A percentile compares a stretch with the other conserved stretches of the same genome.
These are phyloP conservation scores for Solanum chmielewskii DNA, from an alignment of 257 asterid genomes.

Conservation along the genomic window DNA sequence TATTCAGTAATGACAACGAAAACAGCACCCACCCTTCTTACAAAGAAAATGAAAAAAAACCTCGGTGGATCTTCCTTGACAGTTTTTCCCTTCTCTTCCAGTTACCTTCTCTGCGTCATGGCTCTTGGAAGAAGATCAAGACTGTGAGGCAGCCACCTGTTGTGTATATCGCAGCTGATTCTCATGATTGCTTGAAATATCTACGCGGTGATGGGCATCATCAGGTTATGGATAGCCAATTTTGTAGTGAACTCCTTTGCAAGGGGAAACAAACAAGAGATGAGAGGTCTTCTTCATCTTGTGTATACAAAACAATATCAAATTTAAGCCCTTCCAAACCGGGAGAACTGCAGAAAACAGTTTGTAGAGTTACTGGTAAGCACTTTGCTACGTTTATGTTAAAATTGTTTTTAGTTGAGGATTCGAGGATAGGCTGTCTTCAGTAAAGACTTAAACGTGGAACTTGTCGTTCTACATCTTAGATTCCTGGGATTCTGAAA, in stretches of 20 bases:
- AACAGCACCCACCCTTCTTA: neutral
- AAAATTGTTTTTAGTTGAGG: neutral
- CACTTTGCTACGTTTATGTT: neutral
- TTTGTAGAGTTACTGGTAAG: constrained; percentile 9
- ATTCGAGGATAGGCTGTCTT: neutral
- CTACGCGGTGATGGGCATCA: neutral
- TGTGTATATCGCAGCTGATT: constrained; percentile 20
- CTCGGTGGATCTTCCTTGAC: neutral
- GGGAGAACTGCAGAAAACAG: neutral
- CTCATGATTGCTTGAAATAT: constrained; percentile 8
- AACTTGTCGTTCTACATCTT: neutral
- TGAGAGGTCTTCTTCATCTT: constrained; percentile 12
- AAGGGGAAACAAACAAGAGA: constrained; percentile 8
- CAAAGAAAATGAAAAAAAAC: neutral
- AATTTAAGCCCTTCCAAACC: constrained; percentile 1
- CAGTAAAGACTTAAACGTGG: neutral
- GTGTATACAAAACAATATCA: constrained; percentile 13
- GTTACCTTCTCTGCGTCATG: constrained; percentile 16
- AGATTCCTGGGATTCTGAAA: neutral
- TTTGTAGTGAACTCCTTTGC: constrained; percentile 2
- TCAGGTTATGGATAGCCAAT: neutral
- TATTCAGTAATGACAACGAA: neutral
- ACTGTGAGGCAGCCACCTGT: constrained; percentile 14
- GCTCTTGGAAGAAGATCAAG: constrained; percentile 18
- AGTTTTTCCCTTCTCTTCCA: neutral